A percentile compares a stretch with the other conserved stretches of the same genome.
Conservation (phyloP, 163 green algal species). For the Chlamydomonas reinhardtii region DNA sequence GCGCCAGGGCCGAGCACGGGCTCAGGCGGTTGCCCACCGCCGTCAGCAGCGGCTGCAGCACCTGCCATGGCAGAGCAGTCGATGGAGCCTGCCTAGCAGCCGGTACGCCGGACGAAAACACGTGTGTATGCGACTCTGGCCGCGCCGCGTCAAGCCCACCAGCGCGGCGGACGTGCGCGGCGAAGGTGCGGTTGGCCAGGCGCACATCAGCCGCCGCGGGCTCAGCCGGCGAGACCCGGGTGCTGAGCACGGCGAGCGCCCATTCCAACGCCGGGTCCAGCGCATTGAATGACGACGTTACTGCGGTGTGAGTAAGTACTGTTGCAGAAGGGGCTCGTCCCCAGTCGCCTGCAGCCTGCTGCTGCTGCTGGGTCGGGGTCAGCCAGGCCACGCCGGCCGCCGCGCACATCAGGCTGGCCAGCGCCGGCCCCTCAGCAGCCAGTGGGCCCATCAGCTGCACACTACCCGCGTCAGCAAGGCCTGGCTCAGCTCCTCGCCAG, state of each 20-base stretch:
- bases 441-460: too few species aligned
- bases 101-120: background rate
- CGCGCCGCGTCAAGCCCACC: background rate
- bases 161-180: background rate
- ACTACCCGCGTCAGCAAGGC: too few species aligned
- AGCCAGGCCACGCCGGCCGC: too few species aligned
- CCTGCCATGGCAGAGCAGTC: background rate
- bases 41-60: slow-evolving; percentile 19
- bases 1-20: background rate
- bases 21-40: slow-evolving; percentile 10
- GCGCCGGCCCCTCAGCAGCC: too few species aligned
- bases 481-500: too few species aligned
- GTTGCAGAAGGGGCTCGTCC: too few species aligned
- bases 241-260: slow-evolving; percentile 25
- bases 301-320: too few species aligned
- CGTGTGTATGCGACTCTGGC: background rate
- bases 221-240: background rate
- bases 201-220: background rate
- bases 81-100: background rate
- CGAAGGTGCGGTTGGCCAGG: slow-evolving; percentile 24
- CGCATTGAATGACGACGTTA: background rate
- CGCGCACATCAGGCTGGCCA: too few species aligned
- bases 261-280: slow-evolving; percentile 39
- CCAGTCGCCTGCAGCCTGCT: too few species aligned
- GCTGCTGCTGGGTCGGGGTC: too few species aligned